Evolutionary conservation across 352 stramenopile genomes (phyloP).

Genomic region (Hyphochytrium catenoides): DNA sequence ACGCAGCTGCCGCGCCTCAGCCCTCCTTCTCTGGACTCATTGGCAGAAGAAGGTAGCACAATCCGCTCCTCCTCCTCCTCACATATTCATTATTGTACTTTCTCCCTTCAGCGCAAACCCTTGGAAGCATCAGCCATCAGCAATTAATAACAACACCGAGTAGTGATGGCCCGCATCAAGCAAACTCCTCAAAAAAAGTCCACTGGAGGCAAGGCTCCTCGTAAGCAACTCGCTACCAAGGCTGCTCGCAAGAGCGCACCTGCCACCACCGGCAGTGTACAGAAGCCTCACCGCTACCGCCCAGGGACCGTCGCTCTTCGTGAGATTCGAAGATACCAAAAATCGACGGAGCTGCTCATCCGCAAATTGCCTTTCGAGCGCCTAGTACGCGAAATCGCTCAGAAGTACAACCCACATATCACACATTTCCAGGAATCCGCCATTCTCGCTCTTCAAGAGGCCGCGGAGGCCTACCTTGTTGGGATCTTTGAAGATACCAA

Average conservation of each 20-base stretch:
- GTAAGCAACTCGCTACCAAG: constrained; percentile 80
- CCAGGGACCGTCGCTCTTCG: constrained; percentile 9
- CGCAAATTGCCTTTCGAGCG: constrained; percentile 12
- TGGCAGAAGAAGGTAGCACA: background rate
- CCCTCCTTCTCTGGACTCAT: background rate
- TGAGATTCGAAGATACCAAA: constrained; percentile 13
- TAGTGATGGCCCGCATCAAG: constrained; percentile 78
- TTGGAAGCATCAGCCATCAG: constrained; percentile 2
- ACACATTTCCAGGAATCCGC: constrained; percentile 62
- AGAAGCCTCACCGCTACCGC: constrained; percentile 52
- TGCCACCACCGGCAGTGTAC: constrained; percentile 62
- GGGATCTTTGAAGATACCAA: constrained; percentile 71
- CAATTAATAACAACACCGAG: constrained; percentile 5
- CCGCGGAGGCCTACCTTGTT: constrained; percentile 54
- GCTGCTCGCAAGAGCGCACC: constrained; percentile 72
- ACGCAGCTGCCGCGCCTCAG: constrained; percentile 1
- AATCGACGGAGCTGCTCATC: constrained; percentile 11
- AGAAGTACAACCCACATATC: constrained; percentile 65
- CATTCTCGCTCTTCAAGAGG: constrained; percentile 59
- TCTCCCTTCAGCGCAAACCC: too few species aligned
- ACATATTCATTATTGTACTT: background rate
- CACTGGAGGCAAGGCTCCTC: constrained; percentile 72
- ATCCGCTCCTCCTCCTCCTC: background rate
- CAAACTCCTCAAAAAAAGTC: constrained; percentile 88
- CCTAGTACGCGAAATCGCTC: constrained; percentile 23